A percentile compares a stretch with the other conserved stretches of the same genome.
These are phyloP conservation scores for Polytolypa hystricis DNA, from an alignment of 2,329 filamentous ascomycete species.

Conservation along the genomic window DNA sequence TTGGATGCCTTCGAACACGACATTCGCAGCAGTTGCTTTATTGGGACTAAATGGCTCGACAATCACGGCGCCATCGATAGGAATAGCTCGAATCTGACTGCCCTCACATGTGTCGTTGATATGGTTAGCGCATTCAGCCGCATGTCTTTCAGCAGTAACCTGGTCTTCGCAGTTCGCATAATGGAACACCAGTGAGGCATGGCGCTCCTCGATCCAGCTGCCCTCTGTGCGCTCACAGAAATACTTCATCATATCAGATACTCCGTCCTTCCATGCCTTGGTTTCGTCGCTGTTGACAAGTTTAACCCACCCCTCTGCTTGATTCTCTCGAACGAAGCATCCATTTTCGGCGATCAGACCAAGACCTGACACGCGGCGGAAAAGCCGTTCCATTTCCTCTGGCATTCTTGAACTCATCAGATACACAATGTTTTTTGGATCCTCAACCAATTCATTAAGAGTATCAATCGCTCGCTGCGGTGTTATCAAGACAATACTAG, in stretches of 20 bases:
- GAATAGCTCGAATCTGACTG: conserved; percentile 73
- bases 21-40: conserved; percentile 70
- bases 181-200: conserved; percentile 84
- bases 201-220: conserved; percentile 78
- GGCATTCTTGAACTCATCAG: conserved; percentile 85
- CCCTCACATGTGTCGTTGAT: conserved; percentile 87
- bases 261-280: conserved; percentile 69
- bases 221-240: conserved; percentile 84
- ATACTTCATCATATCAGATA: conserved; percentile 73
- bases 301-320: conserved; percentile 60
- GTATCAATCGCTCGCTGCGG: conserved; percentile 77
- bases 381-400: conserved; percentile 77
- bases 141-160: conserved; percentile 63
- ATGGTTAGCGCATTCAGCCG: conserved; percentile 81
- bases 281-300: conserved; percentile 64
- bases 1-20: conserved; percentile 58
- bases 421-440: conserved; percentile 76
- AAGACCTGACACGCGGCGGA: conserved; percentile 69
- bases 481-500: conserved; percentile 73
- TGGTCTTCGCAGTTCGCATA: conserved; percentile 73
- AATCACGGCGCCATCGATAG: conserved; percentile 65
- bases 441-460: conserved; percentile 67
- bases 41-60: conserved; percentile 81
- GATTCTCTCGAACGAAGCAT: conserved; percentile 69
- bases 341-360: conserved; percentile 93